Percentiles rank a stretch among this genome's conserved stretches.
phyloP scores from a whole-genome alignment of 192 early-diverging fungal genomes.

The Backusella macrospora region DNA sequence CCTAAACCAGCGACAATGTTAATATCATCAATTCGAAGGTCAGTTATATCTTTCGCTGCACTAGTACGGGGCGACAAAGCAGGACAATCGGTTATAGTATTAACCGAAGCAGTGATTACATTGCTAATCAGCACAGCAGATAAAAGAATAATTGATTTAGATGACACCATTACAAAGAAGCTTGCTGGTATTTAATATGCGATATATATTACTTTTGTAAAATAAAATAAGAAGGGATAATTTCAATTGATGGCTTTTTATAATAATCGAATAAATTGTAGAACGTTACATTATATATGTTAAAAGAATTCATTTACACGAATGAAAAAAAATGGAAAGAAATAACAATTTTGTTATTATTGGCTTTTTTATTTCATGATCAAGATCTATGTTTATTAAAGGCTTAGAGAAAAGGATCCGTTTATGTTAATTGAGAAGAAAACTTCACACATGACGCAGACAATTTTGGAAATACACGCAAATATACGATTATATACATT shows the following conservation, averaged over 20 bases:
- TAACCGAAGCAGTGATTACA: background rate
- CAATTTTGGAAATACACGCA: background rate
- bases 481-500: background rate
- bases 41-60: constrained; percentile 45
- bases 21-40: constrained; percentile 60
- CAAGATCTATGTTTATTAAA: background rate
- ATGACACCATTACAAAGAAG: constrained; percentile 3
- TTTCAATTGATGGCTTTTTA: background rate
- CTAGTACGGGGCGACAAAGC: constrained; percentile 42
- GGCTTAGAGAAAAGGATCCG: background rate
- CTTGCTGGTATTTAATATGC: background rate
- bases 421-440: background rate
- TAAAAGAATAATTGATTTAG: background rate
- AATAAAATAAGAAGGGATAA: background rate
- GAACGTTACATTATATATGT: background rate
- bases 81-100: constrained; percentile 40
- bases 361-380: too few relatives aligned
- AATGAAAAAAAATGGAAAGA: too few relatives aligned
- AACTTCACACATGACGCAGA: background rate
- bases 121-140: background rate
- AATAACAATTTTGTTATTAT: too few relatives aligned
- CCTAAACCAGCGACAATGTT: constrained; percentile 56
- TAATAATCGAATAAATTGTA: background rate
- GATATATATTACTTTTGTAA: background rate
- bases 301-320: background rate